A percentile compares a stretch with the other conserved stretches of the same genome.
These are phyloP conservation scores for Trichomonas vaginalis DNA, from an alignment of 208 protist genomes.

Conservation along the genomic window DNA sequence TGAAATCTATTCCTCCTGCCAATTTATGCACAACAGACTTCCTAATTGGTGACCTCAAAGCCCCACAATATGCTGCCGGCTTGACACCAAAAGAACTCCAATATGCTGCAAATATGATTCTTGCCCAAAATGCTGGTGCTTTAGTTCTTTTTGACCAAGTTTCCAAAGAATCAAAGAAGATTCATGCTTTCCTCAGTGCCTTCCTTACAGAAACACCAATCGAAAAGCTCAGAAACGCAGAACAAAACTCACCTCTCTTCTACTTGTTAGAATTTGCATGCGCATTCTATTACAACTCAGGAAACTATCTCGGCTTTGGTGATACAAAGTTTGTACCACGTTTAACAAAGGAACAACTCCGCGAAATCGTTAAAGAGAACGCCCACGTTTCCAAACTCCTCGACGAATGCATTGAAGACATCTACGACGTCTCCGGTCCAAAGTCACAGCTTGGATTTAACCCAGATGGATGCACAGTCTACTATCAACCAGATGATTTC, in stretches of 20 bases:
- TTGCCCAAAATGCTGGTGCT: not conserved
- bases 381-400: not conserved
- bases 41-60: not conserved
- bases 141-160: not conserved
- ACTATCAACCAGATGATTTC: not conserved
- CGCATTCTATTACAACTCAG: not conserved
- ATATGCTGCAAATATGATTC: not conserved
- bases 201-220: not conserved
- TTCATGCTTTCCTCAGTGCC: not conserved
- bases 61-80: not conserved
- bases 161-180: not conserved
- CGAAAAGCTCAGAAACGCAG: not conserved
- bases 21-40: not conserved
- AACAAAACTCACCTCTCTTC: not conserved
- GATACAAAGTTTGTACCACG: slow-evolving; percentile 6
- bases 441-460: not conserved
- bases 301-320: not conserved
- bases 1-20: not conserved
- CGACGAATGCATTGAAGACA: not conserved
- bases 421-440: not conserved
- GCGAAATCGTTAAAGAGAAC: no score
- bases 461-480: not conserved
- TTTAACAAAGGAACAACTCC: not conserved
- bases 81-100: not conserved
- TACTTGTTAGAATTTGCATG: not conserved